phyloP scores from a whole-genome alignment of 192 early-diverging fungal genomes.

The Glomus cerebriforme region DNA sequence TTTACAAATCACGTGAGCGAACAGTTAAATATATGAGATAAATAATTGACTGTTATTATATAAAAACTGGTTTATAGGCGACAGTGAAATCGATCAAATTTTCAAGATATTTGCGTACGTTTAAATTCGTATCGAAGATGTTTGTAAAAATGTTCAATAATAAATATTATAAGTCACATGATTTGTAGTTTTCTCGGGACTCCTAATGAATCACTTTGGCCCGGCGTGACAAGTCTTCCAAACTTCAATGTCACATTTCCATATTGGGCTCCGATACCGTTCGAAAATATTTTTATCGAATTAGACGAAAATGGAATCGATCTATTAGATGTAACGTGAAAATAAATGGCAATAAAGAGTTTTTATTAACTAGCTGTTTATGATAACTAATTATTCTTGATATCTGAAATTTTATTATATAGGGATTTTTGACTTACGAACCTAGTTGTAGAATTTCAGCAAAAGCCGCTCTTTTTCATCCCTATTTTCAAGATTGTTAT shows the following conservation, averaged over 20 bases:
- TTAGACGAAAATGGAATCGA: constrained; percentile 72
- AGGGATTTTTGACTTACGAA: constrained; percentile 54
- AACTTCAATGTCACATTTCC: constrained; percentile 86
- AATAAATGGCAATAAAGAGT: background rate
- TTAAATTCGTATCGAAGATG: background rate
- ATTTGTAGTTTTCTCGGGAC: constrained; percentile 86
- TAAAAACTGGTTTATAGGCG: constrained; percentile 44
- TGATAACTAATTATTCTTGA: background rate
- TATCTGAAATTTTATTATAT: background rate
- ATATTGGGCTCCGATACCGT: constrained; percentile 59
- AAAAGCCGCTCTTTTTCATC: constrained; percentile 61
- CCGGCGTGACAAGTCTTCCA: constrained; percentile 68
- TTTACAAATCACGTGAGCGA: background rate
- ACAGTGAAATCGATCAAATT: constrained; percentile 92
- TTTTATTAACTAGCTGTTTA: background rate
- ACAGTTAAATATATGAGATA: background rate
- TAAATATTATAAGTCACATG: constrained; percentile 40
- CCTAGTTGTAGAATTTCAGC: constrained; percentile 78
- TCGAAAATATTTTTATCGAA: constrained; percentile 49
- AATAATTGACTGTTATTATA: background rate
- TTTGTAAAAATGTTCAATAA: background rate
- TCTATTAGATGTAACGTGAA: constrained; percentile 52
- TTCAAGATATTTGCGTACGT: constrained; percentile 80
- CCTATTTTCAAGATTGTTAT: constrained; percentile 31
- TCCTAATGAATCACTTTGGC: constrained; percentile 78